phyloP scores from a whole-genome alignment of 2,329 filamentous ascomycete genomes.

The Botrytis sinoallii region DNA sequence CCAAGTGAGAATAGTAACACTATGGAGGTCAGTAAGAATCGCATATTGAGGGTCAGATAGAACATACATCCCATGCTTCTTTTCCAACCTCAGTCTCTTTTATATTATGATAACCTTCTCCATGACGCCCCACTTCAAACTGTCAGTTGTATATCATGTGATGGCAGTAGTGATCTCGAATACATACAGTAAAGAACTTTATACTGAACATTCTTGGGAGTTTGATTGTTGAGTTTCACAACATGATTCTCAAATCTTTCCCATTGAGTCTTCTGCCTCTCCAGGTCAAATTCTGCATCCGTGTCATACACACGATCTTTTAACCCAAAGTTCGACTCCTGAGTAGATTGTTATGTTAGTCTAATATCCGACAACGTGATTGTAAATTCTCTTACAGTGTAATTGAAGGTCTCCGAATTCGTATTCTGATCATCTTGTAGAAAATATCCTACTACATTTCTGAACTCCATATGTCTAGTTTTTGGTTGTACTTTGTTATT shows the following conservation, averaged over 20 bases:
- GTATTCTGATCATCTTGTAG: conserved; percentile 60
- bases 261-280: conserved; percentile 55
- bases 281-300: conserved; percentile 45
- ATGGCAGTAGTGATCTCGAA: neutral
- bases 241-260: conserved; percentile 61
- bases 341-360: conserved; percentile 5
- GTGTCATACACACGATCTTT: conserved; percentile 57
- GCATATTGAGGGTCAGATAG: neutral
- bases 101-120: conserved; percentile 62
- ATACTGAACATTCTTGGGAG: conserved; percentile 50
- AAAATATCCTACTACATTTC: conserved; percentile 60
- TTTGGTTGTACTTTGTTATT: conserved; percentile 23
- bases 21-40: conserved; percentile 28
- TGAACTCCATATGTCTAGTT: conserved; percentile 45
- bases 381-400: conserved; percentile 59
- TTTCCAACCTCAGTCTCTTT: conserved; percentile 67
- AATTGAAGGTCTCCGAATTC: conserved; percentile 58
- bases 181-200: conserved; percentile 56
- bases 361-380: conserved; percentile 41
- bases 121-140: conserved; percentile 58
- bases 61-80: conserved; percentile 62
- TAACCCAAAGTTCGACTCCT: conserved; percentile 66
- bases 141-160: conserved; percentile 22
- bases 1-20: conserved; percentile 64
- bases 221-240: conserved; percentile 49